Evolutionary conservation across 164 flowering plant species (phyloP), one percentile per base, ranked within the genome.

Genomic region (Cinnamomum micranthum): DNA sequence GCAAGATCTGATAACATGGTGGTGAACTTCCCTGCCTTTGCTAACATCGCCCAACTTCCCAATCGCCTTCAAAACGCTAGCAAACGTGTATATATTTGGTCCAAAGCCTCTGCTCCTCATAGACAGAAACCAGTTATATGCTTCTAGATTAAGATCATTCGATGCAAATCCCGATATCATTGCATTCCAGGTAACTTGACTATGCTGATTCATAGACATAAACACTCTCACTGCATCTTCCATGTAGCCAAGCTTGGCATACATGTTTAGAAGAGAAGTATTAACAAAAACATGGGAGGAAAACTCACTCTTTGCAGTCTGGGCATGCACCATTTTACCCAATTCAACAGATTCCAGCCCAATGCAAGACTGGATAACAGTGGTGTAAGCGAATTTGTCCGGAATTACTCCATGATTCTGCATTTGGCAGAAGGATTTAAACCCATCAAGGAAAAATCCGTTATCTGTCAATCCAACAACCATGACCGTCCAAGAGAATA

Each of bases 321-420:
- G 86, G 20, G 86, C 86, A 84, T 87, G 94, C 78, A 87, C 84
- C 78, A 83, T 81, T 75, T 82, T 72, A 25, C 92, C 92, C 65
- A 79, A 81, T 33, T 82, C 84, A 55, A 85, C 59, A 65, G 73
- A 74, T 22, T 78, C 79, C n/a, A 31, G 6, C 35, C 35, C 35
- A 31, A 31, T 31, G 35, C 35, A 31, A 31, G 35, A 31, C 35
- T 31, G 35, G 35, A 31, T 31, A 4, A 31, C 35, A 31, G 35
- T 31, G 35, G 35, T 31, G 35, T 31, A 31, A 89, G 86, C 79
- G 66, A 86, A 88, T 60, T 82, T 79, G 74, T 89, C 92, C 0
- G 86, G 88, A 9, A 50, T 70, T 23, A 85, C 74, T 55, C 86
- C 35, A 31, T 31, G 6, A 31, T 31, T 31, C 6, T 31, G 35